Base-by-base conservation (phyloP, 78 protist genomes). In the Dictyostelium capitatum region DNA sequence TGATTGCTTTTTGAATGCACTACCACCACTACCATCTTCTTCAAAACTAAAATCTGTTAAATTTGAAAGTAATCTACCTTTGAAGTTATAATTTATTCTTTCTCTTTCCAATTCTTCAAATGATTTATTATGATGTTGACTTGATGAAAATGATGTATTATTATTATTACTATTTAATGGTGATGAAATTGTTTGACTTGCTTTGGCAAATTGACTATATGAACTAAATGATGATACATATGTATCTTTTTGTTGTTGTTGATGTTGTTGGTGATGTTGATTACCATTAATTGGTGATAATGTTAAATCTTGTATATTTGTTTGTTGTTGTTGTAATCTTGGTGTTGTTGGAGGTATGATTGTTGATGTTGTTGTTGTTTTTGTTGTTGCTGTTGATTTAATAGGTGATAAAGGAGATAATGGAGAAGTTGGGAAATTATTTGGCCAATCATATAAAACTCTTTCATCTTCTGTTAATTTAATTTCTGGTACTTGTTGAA, bases 361-460 rank as follows among this genome's bases (percentile, higher is more conserved):
- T 15, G 91, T 2, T 23, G 28, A 8, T 37, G 23, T 19, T 72
- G 90, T 5, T 59, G 77, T 12, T 23, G 30, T 46, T 74, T 37
- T 32, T 82, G 37, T 0, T n/a, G 62, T n/a, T 64, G 87, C 1
- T 50, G 53, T 23, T 62, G 30, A 79, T 48, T 62, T 65, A 30
- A 48, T 15, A 54, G 79, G 57, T 25, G 91, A 59, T 23, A 51
- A 69, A 10, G 28, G 54, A 23, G 93, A 80, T 11, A 25, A 30
- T 50, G 83, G 93, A 48, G 64, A 46, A 7, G 93, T 37, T 51
- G 93, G 83, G 56, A 87, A 87, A 8, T 70, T 48, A 7, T 20
- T 51, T 47, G 93, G 93, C 93, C 93, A 87, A 23, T 48, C 65
- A 77, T 87, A 87, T 30, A 77, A 28, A 28, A 23, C 53, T 59